Evolutionary conservation across 192 early-diverging fungal species (phyloP), one percentile per base, ranked within the genome.

Genomic region (Gryganskiella cystojenkinii): DNA sequence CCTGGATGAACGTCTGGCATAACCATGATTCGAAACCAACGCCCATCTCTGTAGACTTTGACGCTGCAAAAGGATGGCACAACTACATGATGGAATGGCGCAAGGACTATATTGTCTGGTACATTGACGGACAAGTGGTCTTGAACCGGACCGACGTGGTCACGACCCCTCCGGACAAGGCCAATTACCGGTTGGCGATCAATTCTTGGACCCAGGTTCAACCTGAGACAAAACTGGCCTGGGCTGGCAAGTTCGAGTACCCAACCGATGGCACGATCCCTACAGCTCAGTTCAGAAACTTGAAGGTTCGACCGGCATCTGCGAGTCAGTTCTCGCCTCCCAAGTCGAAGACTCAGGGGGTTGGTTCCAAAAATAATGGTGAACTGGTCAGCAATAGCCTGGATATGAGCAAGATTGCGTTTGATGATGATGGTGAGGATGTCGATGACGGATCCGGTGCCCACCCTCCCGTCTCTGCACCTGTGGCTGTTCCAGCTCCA

Each of bases 181-280:
- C 40, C 22, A 17, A 46, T 2, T 74, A 74, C 33, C 57, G 34
- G 24, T 31, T 74, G 19, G 62, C 43, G 0, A 27, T 74, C 31
- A 74, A 76, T 52, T 65, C 73, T 28, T 78, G 66, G 74, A 69
- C 74, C 15, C 22, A 63, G 22, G 42, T 56, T 24, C 19, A 0
- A 9, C 15, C 2, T 46, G 63, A 14, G 58, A 59, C 40, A 3
- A 30, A 8, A 40, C 13, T 40, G 37, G 37, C 37, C 13, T 78
- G 74, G 74, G 74, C 74, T 3, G 74, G 74, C 20, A 63, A 58
- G 19, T 78, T 78, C 51, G 14, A 25, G 0, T 69, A 49, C 55
- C 66, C 61, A 4, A 11, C 22, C 13, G 47, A 50, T 27, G 17
- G 27, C 24, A 43, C 19, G 24, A 15, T 13, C 0, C 34, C 60